Evolutionary conservation across 495 filamentous ascomycete genomes (phyloP), one percentile per base, ranked within the genome.

Genomic region (Aspergillus carlsbadensis): DNA sequence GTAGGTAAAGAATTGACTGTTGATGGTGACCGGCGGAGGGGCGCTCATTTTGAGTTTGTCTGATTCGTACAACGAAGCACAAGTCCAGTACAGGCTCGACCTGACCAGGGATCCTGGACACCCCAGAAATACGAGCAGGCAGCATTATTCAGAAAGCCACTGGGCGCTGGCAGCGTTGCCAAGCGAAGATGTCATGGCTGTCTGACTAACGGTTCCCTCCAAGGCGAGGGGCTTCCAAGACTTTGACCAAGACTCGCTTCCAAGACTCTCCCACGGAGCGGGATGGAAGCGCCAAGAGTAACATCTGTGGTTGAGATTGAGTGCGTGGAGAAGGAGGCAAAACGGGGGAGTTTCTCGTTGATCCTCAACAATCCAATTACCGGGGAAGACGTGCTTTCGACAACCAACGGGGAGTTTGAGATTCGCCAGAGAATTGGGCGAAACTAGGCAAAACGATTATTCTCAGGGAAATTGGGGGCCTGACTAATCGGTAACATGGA

Each of bases 61-160:
- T 18, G 39, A 18, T 18, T 41, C 21, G 13, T 43, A 11, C 41
- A 43, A 22, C 39, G 5, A 17, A 20, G 7, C 6, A 20, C 17
- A 15, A 42, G 10, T 14, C 14, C 39, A 18, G 39, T 18, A 42
- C 39, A 8, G 18, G 17, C 17, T 8, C 15, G n/a, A 4, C 14
- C 39, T 20, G 39, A 42, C 39, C 39, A 42, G 39, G 39, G 15
- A 17, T 42, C 14, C 17, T 20, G 3, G n/a, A 42, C 10, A 8
- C n/a, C 22, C 20, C 22, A 10, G 20, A 6, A 24, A 43, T 43
- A 43, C 41, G 41, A 43, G 10, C 18, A 46, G 43, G 43, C 43
- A 46, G 26, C 43, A 46, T 46, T 33, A 46, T 46, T 46, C 24
- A 46, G 24, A 21, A 8, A 46, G 10, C 43, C 43, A 29, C 26